Conservation (phyloP, 371 early-diverging fungal species). For the Mucor piriformis region DNA sequence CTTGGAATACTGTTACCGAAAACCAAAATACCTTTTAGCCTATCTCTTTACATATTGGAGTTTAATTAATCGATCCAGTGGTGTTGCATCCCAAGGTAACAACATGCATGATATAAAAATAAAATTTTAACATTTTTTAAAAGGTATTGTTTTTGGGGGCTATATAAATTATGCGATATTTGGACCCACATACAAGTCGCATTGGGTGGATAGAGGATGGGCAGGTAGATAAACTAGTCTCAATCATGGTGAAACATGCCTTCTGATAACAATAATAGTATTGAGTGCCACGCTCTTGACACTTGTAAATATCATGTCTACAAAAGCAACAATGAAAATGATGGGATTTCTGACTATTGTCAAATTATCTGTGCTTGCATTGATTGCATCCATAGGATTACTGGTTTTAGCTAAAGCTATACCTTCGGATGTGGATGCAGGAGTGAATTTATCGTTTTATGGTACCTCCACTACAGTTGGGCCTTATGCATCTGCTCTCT, state of each 20-base stretch:
- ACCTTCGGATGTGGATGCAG: conserved; percentile 34
- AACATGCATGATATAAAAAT: neutral
- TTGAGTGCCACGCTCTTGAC: conserved; percentile 34
- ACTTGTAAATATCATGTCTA: conserved; percentile 32
- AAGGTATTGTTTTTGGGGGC: conserved; percentile 46
- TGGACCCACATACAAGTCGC: conserved; percentile 34
- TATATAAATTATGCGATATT: conserved; percentile 48
- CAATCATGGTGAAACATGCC: too few relatives aligned
- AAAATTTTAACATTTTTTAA: neutral
- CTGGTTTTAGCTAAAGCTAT: conserved; percentile 24
- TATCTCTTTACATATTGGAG: conserved; percentile 47
- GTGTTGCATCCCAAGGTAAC: conserved; percentile 43
- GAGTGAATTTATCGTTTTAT: conserved; percentile 37
- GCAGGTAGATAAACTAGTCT: conserved; percentile 41
- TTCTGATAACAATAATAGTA: conserved; percentile 20
- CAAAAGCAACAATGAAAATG: conserved; percentile 33
- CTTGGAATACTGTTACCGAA: conserved; percentile 42
- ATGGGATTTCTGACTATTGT: conserved; percentile 34
- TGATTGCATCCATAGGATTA: conserved; percentile 34
- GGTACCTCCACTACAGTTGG: conserved; percentile 34
- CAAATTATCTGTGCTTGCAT: conserved; percentile 31
- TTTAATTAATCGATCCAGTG: conserved; percentile 42
- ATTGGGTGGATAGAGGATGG: conserved; percentile 41
- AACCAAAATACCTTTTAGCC: conserved; percentile 42
- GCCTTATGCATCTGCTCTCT: conserved; percentile 48